Evolutionary conservation across 495 filamentous ascomycete genomes (phyloP).

Genomic region (Hyaloscypha hepaticicola): DNA sequence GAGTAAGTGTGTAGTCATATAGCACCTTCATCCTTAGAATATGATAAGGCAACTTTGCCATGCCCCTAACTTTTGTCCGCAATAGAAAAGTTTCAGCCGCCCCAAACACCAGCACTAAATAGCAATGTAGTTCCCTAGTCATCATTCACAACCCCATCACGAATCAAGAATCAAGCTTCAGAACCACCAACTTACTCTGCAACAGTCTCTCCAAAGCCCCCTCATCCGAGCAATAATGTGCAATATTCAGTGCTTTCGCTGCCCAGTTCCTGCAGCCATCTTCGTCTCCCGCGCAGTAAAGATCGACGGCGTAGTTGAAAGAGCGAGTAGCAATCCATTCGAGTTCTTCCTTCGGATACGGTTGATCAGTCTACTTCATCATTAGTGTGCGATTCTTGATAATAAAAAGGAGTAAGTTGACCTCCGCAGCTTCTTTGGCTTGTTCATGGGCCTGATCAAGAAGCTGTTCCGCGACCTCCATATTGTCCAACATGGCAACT

Average conservation of each 20-base stretch:
- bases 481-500: constrained; percentile 49
- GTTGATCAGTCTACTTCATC: constrained; percentile 38
- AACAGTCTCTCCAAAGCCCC: constrained; percentile 51
- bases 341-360: constrained; percentile 69
- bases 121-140: not conserved
- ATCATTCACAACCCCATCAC: not conserved
- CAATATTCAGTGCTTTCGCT: constrained; percentile 61
- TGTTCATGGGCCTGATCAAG: constrained; percentile 55
- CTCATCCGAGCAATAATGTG: constrained; percentile 52
- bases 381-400: constrained; percentile 1
- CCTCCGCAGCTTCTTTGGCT: constrained; percentile 43
- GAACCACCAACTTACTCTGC: constrained; percentile 49
- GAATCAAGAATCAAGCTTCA: constrained; percentile 36
- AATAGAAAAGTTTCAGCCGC: not conserved
- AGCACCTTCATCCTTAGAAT: not conserved
- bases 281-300: constrained; percentile 57
- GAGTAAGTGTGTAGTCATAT: not conserved
- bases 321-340: constrained; percentile 72
- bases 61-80: not conserved
- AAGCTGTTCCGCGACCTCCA: constrained; percentile 48
- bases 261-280: constrained; percentile 63
- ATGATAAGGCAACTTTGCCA: not conserved
- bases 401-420: constrained; percentile 22
- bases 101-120: not conserved
- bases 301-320: constrained; percentile 77